These are phyloP conservation scores for Neurospora crassa DNA, from an alignment of 2,329 filamentous ascomycete species.

Conservation along the genomic window DNA sequence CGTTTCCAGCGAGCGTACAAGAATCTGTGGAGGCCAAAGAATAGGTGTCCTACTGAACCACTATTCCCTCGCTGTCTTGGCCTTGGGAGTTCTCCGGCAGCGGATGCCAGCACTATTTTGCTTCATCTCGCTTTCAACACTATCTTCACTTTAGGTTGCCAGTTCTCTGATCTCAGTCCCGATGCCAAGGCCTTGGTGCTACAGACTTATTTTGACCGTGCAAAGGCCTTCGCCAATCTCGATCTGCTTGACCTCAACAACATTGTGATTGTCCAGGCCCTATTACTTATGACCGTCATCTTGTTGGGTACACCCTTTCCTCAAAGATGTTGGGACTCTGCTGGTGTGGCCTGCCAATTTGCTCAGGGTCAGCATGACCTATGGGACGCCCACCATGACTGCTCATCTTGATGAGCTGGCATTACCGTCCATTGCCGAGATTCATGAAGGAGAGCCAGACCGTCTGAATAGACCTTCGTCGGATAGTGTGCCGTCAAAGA, in stretches of 20 bases:
- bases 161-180: slow-evolving; percentile 23
- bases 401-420: slow-evolving; percentile 16
- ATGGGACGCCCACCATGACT: slow-evolving; percentile 18
- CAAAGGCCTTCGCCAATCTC: slow-evolving; percentile 26
- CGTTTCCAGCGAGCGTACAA: too few species aligned
- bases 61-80: too few species aligned
- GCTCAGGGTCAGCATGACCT: slow-evolving; percentile 26
- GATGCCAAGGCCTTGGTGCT: slow-evolving; percentile 19
- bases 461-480: neutral
- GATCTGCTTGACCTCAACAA: slow-evolving; percentile 28
- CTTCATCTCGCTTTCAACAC: too few species aligned
- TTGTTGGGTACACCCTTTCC: slow-evolving; percentile 32
- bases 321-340: slow-evolving; percentile 31
- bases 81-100: too few species aligned
- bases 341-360: slow-evolving; percentile 31
- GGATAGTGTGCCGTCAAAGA: slow-evolving; percentile 2
- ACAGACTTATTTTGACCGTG: slow-evolving; percentile 26
- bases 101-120: too few species aligned
- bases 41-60: too few species aligned
- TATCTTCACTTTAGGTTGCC: slow-evolving; percentile 32
- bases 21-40: too few species aligned
- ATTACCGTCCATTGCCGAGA: slow-evolving; percentile 4
- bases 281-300: slow-evolving; percentile 29
- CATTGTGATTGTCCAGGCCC: slow-evolving; percentile 29
- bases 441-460: neutral